Evolutionary conservation across 2,329 filamentous ascomycete species (phyloP), one percentile per base, ranked within the genome.

Genomic region (Botrytis elliptica): DNA sequence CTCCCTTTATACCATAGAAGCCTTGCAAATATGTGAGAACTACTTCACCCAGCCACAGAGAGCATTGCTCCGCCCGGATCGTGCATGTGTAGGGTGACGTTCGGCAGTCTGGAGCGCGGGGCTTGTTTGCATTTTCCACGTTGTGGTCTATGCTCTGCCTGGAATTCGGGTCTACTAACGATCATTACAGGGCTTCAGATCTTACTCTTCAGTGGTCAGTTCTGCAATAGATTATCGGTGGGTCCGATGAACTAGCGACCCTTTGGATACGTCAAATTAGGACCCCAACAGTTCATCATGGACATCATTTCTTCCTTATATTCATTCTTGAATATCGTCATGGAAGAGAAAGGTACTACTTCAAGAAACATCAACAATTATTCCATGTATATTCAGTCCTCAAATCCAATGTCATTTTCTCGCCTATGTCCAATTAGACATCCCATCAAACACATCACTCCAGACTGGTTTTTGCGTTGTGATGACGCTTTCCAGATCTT

Each of bases 171-270:
- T 59, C 63, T 49, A 18, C 49, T 68, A n/a, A 55, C 5, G 49
- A 73, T 65, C 67, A 62, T 38, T 73, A 64, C 63, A 73, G 71
- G 73, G 73, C 71, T 52, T 71, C 20, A 38, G 14, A 40, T 59
- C 68, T 70, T 59, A 70, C 64, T 60, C 49, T 68, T 72, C 22
- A 69, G 38, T 72, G 52, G 52, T 46, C 71, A 62, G 6, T 60
- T 72, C 73, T 71, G 72, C 72, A 73, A 40, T 73, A 57, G 40
- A 71, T 64, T 71, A 64, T 77, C 77, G 77, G 77, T 64, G 70
- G 71, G 59, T 73, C 77, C 77, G 76, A 78, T 67, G 74, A 69
- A 55, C 74, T 72, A 76, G 74, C 57, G 71, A 74, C 44, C 33
- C 36, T 29, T 63, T 49, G 55, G 33, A 72, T 73, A 59, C 75